Evolutionary conservation across 1,139 yeast species (phyloP).

Genomic region (Suhomyces bribrorum): DNA sequence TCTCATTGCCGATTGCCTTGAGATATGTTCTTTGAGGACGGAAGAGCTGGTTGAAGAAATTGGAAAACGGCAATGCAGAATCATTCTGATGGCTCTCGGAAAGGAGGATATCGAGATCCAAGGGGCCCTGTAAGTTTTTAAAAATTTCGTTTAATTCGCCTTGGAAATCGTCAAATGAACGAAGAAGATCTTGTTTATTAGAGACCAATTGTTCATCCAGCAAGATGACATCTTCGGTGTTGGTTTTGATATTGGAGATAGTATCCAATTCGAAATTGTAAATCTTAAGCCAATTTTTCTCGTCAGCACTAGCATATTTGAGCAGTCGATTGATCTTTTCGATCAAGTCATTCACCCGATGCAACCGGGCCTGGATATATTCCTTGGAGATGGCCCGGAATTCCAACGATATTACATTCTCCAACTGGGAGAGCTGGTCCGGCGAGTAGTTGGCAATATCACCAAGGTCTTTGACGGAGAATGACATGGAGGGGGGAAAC

Average conservation of each 20-base stretch:
- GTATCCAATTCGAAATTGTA: constrained; percentile 37
- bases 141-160: constrained; percentile 31
- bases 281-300: constrained; percentile 37
- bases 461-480: constrained; percentile 4
- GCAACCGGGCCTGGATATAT: constrained; percentile 34
- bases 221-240: constrained; percentile 35
- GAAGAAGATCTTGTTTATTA: constrained; percentile 22
- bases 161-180: constrained; percentile 30
- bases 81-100: constrained; percentile 8
- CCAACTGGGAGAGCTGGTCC: constrained; percentile 35
- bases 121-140: constrained; percentile 35
- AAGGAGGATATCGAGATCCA: constrained; percentile 32
- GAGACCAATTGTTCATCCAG: constrained; percentile 17
- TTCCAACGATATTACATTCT: constrained; percentile 32
- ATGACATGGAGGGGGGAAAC: neutral
- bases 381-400: constrained; percentile 31
- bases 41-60: constrained; percentile 30
- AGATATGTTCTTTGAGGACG: constrained; percentile 29
- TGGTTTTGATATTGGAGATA: constrained; percentile 33
- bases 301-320: constrained; percentile 30
- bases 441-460: constrained; percentile 21
- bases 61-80: constrained; percentile 30
- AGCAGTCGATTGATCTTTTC: constrained; percentile 30
- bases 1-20: constrained; percentile 29
- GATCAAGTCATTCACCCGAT: constrained; percentile 34